Conservation (phyloP, 177 flowering plant genomes). For the Vitis hybrid region DNA sequence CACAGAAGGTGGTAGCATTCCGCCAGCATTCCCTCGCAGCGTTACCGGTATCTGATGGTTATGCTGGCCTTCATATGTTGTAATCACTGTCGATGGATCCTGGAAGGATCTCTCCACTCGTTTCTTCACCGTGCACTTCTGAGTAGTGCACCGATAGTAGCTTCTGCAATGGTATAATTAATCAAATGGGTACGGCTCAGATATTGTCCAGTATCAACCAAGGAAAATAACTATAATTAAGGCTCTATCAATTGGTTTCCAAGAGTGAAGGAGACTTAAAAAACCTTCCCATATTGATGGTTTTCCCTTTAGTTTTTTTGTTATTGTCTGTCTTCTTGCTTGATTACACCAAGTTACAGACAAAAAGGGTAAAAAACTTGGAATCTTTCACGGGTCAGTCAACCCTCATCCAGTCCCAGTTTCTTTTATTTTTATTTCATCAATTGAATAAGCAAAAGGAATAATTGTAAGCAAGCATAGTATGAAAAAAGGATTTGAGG, state of each 20-base stretch:
- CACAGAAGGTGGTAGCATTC: conserved; percentile 38
- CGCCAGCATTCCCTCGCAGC: conserved; percentile 53
- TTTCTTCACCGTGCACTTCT: conserved; percentile 73
- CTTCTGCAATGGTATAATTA: conserved; percentile 39
- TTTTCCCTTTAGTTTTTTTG: too few relatives aligned
- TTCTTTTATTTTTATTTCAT: not conserved
- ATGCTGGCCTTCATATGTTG: conserved; percentile 81
- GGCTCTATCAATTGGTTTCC: not conserved
- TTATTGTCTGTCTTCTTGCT: too few relatives aligned
- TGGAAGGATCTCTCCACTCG: conserved; percentile 72
- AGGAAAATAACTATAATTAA: not conserved
- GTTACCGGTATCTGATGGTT: conserved; percentile 71
- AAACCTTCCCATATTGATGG: not conserved
- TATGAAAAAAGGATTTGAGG: too few relatives aligned
- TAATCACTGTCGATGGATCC: conserved; percentile 65
- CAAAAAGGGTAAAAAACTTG: not conserved
- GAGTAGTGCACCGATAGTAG: conserved; percentile 77
- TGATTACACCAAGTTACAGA: too few relatives aligned
- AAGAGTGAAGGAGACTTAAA: not conserved
- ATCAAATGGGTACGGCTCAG: not conserved
- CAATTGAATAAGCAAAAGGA: not conserved
- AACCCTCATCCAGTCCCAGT: not conserved
- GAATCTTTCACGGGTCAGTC: not conserved
- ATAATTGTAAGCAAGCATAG: not conserved
- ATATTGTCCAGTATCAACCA: too few relatives aligned